Conservation (phyloP, 495 filamentous ascomycete species). For the Tuber calosporum region DNA sequence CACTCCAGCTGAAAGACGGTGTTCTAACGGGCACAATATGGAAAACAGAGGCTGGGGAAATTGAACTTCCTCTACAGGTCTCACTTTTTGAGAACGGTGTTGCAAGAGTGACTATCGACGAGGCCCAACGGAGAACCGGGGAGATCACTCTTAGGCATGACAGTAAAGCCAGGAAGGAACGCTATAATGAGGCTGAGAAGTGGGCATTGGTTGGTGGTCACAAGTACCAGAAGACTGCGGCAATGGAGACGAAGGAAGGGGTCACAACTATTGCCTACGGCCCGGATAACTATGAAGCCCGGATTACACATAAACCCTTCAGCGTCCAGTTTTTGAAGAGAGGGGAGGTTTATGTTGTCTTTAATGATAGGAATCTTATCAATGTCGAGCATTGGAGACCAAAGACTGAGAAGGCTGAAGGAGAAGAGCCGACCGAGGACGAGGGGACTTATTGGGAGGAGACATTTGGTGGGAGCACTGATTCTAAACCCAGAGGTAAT, state of each 20-base stretch:
- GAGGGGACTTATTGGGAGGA: conserved; percentile 98
- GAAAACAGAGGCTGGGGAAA: conserved; percentile 61
- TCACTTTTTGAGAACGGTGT: conserved; percentile 83
- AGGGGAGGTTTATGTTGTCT: conserved; percentile 69
- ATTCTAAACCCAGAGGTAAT: conserved; percentile 71
- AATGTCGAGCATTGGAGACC: conserved; percentile 94
- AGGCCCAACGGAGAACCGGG: conserved; percentile 78
- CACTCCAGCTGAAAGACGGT: conserved; percentile 69
- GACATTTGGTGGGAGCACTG: conserved; percentile 85
- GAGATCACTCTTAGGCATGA: conserved; percentile 79
- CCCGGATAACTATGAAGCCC: conserved; percentile 62
- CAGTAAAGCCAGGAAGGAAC: conserved; percentile 78
- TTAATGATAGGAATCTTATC: conserved; percentile 79
- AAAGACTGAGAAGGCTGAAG: conserved; percentile 63
- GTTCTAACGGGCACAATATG: conserved; percentile 68
- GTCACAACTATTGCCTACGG: conserved; percentile 76
- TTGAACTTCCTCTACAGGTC: conserved; percentile 73
- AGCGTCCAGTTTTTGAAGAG: conserved; percentile 76
- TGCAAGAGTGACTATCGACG: conserved; percentile 79
- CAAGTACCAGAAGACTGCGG: conserved; percentile 49
- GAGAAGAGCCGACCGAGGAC: conserved; percentile 52
- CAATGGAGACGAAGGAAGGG: conserved; percentile 48
- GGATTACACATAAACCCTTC: conserved; percentile 77
- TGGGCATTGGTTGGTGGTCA: conserved; percentile 81
- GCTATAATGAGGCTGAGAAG: conserved; percentile 83